These are phyloP conservation scores for Termitomyces eurrhizus DNA, from an alignment of 768 basidiomycete species.

Conservation along the genomic window DNA sequence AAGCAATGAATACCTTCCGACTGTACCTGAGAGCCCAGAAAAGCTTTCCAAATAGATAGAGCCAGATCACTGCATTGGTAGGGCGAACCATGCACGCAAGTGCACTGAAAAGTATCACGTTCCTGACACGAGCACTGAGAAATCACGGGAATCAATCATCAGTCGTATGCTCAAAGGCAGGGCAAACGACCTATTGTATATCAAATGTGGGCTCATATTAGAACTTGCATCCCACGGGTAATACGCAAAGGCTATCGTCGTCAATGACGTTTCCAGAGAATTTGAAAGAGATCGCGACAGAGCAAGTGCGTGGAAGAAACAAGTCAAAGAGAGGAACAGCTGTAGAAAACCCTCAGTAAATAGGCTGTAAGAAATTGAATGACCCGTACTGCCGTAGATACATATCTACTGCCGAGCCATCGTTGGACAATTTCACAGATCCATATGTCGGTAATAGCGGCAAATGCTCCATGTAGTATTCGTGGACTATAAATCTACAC, in stretches of 20 bases:
- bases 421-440: conserved; percentile 56
- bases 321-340: conserved; percentile 78
- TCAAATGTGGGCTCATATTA: conserved; percentile 30
- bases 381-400: conserved; percentile 58
- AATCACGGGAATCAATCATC: not conserved
- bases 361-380: not conserved
- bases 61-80: conserved; percentile 86
- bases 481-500: conserved; percentile 70
- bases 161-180: not conserved
- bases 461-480: conserved; percentile 69
- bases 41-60: conserved; percentile 58
- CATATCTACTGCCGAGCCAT: conserved; percentile 55
- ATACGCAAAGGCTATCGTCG: conserved; percentile 67
- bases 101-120: conserved; percentile 57
- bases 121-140: conserved; percentile 29
- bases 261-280: conserved; percentile 86
- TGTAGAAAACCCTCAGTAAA: conserved; percentile 25
- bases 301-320: conserved; percentile 82
- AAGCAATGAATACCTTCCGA: conserved; percentile 20
- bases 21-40: conserved; percentile 49
- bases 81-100: conserved; percentile 82
- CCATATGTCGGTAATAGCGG: conserved; percentile 78
- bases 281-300: conserved; percentile 90
- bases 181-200: conserved; percentile 34
- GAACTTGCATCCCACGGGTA: conserved; percentile 68